Conservation (phyloP, 495 filamentous ascomycete genomes). For the Penicillium maclennaniae region DNA sequence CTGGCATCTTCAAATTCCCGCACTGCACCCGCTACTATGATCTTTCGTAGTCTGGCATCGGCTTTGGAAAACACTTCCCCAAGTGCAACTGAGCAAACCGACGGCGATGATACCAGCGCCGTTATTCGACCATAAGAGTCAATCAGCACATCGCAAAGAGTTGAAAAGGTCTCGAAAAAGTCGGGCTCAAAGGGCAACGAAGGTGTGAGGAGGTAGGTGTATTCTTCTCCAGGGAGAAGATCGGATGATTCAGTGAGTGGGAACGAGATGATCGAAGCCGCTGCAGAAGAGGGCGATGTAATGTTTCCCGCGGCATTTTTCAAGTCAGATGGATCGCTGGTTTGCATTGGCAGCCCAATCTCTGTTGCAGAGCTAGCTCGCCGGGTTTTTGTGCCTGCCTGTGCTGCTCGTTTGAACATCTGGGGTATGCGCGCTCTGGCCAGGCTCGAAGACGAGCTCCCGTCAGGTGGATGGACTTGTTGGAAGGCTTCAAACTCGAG, state of each 20-base stretch:
- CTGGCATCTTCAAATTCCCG: constrained; percentile 92
- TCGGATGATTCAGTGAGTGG: constrained; percentile 51
- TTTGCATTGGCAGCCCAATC: constrained; percentile 58
- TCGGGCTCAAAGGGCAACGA: constrained; percentile 96
- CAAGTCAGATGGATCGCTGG: constrained; percentile 48
- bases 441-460: constrained; percentile 63
- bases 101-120: constrained; percentile 62
- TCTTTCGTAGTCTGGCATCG: constrained; percentile 77
- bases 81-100: constrained; percentile 59
- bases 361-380: constrained; percentile 67
- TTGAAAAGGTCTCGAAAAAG: constrained; percentile 96
- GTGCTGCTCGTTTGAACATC: constrained; percentile 77
- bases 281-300: constrained; percentile 35
- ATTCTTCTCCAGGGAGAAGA: constrained; percentile 68
- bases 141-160: constrained; percentile 91
- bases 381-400: constrained; percentile 62
- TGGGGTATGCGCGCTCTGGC: constrained; percentile 74
- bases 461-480: constrained; percentile 74
- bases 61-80: constrained; percentile 85
- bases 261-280: constrained; percentile 42
- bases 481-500: constrained; percentile 92
- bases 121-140: constrained; percentile 83
- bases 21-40: constrained; percentile 77
- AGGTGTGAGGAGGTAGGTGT: constrained; percentile 82
- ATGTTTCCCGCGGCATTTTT: constrained; percentile 42